Conservation (phyloP, 306 rosid species). For the Citrullus amarus region DNA sequence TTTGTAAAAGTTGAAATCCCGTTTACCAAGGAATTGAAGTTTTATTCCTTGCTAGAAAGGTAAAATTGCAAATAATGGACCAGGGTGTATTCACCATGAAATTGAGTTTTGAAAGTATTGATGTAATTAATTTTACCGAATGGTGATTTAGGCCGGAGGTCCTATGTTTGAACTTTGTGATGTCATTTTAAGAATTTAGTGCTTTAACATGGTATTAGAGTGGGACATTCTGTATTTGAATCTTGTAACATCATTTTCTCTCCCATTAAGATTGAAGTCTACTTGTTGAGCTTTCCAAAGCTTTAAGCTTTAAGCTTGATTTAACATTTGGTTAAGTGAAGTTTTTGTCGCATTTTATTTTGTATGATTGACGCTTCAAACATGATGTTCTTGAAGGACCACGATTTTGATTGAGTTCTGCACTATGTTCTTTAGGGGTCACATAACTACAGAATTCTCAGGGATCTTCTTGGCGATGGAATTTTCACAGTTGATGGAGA, state of each 20-base stretch:
- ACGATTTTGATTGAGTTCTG: constrained; percentile 12
- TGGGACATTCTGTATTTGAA: too few species aligned
- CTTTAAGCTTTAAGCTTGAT: background rate
- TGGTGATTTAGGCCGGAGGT: background rate
- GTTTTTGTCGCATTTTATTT: too few species aligned
- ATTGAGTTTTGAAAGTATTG: background rate
- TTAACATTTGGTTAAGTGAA: too few species aligned
- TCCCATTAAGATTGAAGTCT: background rate
- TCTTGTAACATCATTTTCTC: background rate
- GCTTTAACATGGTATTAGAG: too few species aligned
- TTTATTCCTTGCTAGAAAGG: background rate
- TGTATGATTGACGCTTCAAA: background rate
- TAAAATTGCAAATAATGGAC: background rate
- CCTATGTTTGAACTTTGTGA: background rate
- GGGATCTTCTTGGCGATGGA: constrained; percentile 82
- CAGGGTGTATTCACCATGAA: background rate
- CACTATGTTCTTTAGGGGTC: constrained; percentile 8
- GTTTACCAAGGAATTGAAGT: background rate
- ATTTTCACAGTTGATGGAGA: constrained; percentile 42
- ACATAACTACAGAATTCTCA: constrained; percentile 23
- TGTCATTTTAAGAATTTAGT: too few species aligned
- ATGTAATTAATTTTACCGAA: too few species aligned
- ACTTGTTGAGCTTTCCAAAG: background rate
- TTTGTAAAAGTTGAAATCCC: background rate
- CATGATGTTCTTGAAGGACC: constrained; percentile 1